Evolutionary conservation across 768 basidiomycete species (phyloP).

Genomic region (Antrodiella citrinella): DNA sequence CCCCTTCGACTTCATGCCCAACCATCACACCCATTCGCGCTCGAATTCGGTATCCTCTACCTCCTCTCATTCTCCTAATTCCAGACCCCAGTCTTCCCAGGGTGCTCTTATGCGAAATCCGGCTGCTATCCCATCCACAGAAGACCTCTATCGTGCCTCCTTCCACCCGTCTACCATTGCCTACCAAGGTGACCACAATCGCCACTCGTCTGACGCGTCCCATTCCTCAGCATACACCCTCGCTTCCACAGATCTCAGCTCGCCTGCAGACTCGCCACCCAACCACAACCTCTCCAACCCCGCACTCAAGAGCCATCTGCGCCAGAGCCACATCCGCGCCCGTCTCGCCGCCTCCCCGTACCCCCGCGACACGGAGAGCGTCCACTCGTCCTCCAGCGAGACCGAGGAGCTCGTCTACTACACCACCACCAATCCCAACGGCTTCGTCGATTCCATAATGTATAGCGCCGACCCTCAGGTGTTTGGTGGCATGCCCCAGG

Average conservation of each 20-base stretch:
- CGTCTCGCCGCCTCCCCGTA: slow-evolving; percentile 79
- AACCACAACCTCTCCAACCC: slow-evolving; percentile 69
- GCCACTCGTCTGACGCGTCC: slow-evolving; percentile 31
- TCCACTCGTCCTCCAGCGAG: slow-evolving; percentile 82
- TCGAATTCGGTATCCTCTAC: slow-evolving; percentile 73
- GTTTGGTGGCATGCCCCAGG: slow-evolving; percentile 27
- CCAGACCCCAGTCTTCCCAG: slow-evolving; percentile 75
- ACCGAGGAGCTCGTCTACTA: slow-evolving; percentile 84
- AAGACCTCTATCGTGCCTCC: slow-evolving; percentile 66
- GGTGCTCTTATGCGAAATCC: slow-evolving; percentile 50
- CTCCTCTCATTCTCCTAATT: slow-evolving; percentile 63
- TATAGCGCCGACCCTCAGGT: slow-evolving; percentile 34
- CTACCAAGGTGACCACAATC: slow-evolving; percentile 34
- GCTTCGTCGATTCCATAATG: slow-evolving; percentile 49
- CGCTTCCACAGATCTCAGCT: slow-evolving; percentile 29
- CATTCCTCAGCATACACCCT: slow-evolving; percentile 38
- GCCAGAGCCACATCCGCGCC: slow-evolving; percentile 70
- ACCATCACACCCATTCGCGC: slow-evolving; percentile 57
- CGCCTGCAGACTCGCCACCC: slow-evolving; percentile 59
- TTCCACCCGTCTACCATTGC: slow-evolving; percentile 44
- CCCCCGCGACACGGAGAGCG: slow-evolving; percentile 77
- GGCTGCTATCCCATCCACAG: slow-evolving; percentile 41
- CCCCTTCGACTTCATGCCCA: slow-evolving; percentile 65
- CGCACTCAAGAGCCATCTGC: slow-evolving; percentile 69
- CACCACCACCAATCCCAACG: slow-evolving; percentile 43